These are phyloP conservation scores for Paramecium octaurelia DNA, from an alignment of 73 alveolate genomes.

Conservation along the genomic window DNA sequence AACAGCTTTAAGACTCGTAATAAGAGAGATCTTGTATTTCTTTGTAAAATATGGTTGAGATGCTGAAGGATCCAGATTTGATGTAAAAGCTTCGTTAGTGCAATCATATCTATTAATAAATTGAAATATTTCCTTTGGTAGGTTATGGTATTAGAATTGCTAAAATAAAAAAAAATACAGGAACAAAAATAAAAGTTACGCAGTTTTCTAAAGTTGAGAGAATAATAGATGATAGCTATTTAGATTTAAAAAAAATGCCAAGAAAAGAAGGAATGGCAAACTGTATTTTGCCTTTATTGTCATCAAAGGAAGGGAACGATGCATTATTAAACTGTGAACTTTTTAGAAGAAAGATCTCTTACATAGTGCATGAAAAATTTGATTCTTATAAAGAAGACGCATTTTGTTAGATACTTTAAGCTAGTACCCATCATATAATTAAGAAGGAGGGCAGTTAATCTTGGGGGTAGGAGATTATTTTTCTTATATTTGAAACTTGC, in stretches of 20 bases:
- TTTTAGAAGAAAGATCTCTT: not conserved
- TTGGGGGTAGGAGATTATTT: not conserved
- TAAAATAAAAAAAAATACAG: not conserved
- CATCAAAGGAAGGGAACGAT: not conserved
- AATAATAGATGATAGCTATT: not conserved
- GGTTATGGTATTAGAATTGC: not conserved
- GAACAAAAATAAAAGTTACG: not conserved
- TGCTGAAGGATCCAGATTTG: not conserved
- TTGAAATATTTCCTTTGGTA: not conserved
- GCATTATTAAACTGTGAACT: not conserved
- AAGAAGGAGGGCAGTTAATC: not conserved
- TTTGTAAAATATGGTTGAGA: not conserved
- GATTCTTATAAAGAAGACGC: not conserved
- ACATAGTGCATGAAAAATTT: not conserved
- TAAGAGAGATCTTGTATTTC: not conserved
- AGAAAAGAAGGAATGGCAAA: not conserved
- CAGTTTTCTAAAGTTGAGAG: not conserved
- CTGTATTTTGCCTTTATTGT: not conserved
- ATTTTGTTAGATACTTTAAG: not conserved
- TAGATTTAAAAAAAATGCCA: not conserved
- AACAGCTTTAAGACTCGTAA: not conserved
- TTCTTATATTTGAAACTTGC: not conserved
- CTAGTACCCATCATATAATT: not conserved
- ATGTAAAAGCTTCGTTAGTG: not conserved
- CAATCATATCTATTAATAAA: not conserved